These are phyloP conservation scores for Santalum album DNA, from an alignment of 164 flowering plant species.

Conservation along the genomic window DNA sequence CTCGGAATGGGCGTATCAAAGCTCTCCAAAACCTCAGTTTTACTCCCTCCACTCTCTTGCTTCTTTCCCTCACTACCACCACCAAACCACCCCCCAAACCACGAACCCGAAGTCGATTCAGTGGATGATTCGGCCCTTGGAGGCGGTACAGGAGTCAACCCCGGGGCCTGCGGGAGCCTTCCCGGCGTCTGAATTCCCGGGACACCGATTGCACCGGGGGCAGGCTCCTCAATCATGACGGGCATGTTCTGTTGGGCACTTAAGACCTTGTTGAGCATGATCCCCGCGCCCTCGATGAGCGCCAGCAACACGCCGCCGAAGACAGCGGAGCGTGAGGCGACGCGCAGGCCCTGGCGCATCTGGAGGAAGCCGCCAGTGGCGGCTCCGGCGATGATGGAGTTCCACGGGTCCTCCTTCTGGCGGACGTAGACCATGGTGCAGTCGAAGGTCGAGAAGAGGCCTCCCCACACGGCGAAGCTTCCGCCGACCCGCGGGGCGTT, in stretches of 20 bases:
- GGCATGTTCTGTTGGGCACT: constrained; percentile 41
- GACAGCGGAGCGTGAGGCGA: constrained; percentile 52
- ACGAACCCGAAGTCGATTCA: constrained; percentile 32
- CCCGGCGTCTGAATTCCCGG: neutral
- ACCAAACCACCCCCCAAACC: constrained; percentile 69
- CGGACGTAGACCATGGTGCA: constrained; percentile 77
- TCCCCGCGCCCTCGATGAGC: constrained; percentile 81
- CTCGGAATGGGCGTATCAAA: constrained; percentile 53
- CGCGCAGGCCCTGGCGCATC: constrained; percentile 70
- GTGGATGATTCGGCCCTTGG: neutral
- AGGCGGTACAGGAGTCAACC: neutral
- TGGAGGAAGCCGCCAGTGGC: constrained; percentile 86
- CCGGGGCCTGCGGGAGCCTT: neutral
- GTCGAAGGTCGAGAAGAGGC: constrained; percentile 70
- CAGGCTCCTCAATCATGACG: constrained; percentile 43
- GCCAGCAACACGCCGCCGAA: constrained; percentile 75
- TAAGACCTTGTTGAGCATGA: constrained; percentile 48
- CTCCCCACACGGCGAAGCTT: constrained; percentile 92
- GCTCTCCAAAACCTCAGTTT: constrained; percentile 60
- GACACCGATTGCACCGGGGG: constrained; percentile 14
- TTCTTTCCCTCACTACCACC: constrained; percentile 37
- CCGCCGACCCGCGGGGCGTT: constrained; percentile 86
- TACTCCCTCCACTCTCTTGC: constrained; percentile 27
- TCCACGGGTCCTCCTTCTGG: constrained; percentile 97
- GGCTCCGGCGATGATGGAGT: constrained; percentile 85